Percentiles rank a stretch among this genome's conserved stretches.
These are phyloP conservation scores for Discostella stelligeroides DNA, from an alignment of 108 stramenopile species.

Conservation along the genomic window DNA sequence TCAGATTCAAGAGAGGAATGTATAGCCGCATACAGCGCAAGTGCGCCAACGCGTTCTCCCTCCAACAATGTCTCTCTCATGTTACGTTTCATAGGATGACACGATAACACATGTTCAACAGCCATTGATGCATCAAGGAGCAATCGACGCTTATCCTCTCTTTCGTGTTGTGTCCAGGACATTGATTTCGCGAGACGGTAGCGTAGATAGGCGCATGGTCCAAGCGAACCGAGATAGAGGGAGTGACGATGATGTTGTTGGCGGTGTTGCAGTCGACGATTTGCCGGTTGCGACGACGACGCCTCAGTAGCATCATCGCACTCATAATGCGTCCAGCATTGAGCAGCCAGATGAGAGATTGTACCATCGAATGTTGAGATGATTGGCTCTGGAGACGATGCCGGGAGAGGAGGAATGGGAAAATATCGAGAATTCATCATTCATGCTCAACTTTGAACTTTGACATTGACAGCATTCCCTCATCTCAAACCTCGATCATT, in stretches of 20 bases:
- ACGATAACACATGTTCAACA: neutral
- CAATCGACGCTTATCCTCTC: neutral
- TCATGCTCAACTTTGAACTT: too few relatives aligned
- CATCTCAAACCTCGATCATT: too few relatives aligned
- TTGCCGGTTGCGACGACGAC: neutral
- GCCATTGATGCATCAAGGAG: neutral
- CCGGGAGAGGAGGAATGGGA: too few relatives aligned
- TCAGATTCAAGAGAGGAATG: neutral
- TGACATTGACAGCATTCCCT: too few relatives aligned
- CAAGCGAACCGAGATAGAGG: conserved; percentile 16
- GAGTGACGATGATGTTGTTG: conserved; percentile 11
- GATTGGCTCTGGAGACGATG: too few relatives aligned
- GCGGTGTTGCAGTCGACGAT: too few relatives aligned
- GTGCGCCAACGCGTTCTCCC: conserved; percentile 14
- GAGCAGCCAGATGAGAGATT: too few relatives aligned
- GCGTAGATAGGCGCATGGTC: conserved; percentile 10
- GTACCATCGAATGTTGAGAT: too few relatives aligned
- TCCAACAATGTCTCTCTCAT: conserved; percentile 13
- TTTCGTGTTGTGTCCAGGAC: neutral
- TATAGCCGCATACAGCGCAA: conserved; percentile 1
- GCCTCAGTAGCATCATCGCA: neutral
- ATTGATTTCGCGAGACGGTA: conserved; percentile 7
- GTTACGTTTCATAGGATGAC: too few relatives aligned
- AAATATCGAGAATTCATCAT: too few relatives aligned
- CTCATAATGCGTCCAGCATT: conserved; percentile 11